Evolutionary conservation across 768 basidiomycete genomes (phyloP).

Genomic region (Suillus hirtellus): DNA sequence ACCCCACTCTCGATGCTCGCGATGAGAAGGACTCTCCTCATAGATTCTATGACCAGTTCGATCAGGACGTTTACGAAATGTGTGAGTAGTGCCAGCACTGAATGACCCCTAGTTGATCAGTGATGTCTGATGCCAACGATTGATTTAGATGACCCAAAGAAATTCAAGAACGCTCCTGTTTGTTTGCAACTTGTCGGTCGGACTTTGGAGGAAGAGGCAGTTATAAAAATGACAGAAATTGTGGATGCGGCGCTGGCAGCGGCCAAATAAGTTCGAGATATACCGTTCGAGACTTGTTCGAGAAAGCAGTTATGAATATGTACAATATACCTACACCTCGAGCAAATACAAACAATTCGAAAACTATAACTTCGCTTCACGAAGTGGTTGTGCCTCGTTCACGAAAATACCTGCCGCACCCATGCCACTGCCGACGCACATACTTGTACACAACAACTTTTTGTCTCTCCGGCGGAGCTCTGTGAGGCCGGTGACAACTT

Average conservation of each 20-base stretch:
- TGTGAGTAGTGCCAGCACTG: conserved; percentile 43
- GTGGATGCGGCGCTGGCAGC: conserved; percentile 54
- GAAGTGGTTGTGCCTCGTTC: conserved; percentile 50
- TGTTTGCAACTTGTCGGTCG: conserved; percentile 66
- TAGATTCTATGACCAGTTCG: conserved; percentile 47
- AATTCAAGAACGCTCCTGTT: conserved; percentile 59
- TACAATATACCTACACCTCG: neutral
- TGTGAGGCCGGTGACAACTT: conserved; percentile 85
- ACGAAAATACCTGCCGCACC: conserved; percentile 82
- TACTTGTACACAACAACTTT: conserved; percentile 77
- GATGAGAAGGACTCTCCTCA: conserved; percentile 38
- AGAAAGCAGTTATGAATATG: neutral
- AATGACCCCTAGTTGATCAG: neutral
- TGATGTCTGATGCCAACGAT: conserved; percentile 10
- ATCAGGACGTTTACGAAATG: conserved; percentile 49
- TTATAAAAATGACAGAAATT: conserved; percentile 68
- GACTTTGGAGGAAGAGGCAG: conserved; percentile 74
- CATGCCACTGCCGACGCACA: conserved; percentile 87
- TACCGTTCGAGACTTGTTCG: neutral
- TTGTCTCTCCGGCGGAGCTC: conserved; percentile 72
- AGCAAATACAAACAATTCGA: conserved; percentile 3
- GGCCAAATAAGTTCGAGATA: conserved; percentile 1
- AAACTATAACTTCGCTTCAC: conserved; percentile 27
- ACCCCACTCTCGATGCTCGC: conserved; percentile 48
- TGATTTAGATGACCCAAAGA: conserved; percentile 54